Evolutionary conservation across 768 basidiomycete genomes (phyloP).

Genomic region (Auriscalpium orientale): DNA sequence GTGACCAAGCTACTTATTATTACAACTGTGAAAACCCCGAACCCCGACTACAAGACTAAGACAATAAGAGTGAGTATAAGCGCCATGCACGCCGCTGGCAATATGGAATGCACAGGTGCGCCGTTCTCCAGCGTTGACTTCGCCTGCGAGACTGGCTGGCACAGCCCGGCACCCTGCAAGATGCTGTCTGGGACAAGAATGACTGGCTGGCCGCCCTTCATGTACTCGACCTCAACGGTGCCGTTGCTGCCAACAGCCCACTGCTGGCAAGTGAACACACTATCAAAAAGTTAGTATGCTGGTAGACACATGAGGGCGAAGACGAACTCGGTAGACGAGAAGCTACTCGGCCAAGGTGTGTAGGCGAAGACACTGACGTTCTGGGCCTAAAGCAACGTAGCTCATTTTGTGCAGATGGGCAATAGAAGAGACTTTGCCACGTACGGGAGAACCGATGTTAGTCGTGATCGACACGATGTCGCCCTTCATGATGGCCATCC

Average conservation of each 20-base stretch:
- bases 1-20: too few relatives aligned
- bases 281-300: slow-evolving; percentile 21
- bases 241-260: slow-evolving; percentile 63
- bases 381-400: slow-evolving; percentile 34
- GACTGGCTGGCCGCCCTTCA: slow-evolving; percentile 51
- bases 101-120: background rate
- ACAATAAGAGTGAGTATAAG: too few relatives aligned
- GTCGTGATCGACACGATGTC: slow-evolving; percentile 54
- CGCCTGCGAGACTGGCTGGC: slow-evolving; percentile 10
- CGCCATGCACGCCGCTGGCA: too few relatives aligned
- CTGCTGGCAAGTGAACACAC: slow-evolving; percentile 58
- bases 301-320: background rate
- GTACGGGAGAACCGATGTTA: slow-evolving; percentile 67
- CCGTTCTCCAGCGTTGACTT: background rate
- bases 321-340: slow-evolving; percentile 50
- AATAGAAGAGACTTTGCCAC: slow-evolving; percentile 8
- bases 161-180: slow-evolving; percentile 31
- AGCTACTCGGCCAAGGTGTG: slow-evolving; percentile 42
- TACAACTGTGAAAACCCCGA: too few relatives aligned
- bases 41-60: too few relatives aligned
- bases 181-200: slow-evolving; percentile 40
- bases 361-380: slow-evolving; percentile 52
- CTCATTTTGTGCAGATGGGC: too few relatives aligned
- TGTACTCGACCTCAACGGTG: slow-evolving; percentile 54
- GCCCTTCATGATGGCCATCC: slow-evolving; percentile 62